phyloP scores from a whole-genome alignment of 2,329 filamentous ascomycete genomes.

The Arthroderma uncinatum region DNA sequence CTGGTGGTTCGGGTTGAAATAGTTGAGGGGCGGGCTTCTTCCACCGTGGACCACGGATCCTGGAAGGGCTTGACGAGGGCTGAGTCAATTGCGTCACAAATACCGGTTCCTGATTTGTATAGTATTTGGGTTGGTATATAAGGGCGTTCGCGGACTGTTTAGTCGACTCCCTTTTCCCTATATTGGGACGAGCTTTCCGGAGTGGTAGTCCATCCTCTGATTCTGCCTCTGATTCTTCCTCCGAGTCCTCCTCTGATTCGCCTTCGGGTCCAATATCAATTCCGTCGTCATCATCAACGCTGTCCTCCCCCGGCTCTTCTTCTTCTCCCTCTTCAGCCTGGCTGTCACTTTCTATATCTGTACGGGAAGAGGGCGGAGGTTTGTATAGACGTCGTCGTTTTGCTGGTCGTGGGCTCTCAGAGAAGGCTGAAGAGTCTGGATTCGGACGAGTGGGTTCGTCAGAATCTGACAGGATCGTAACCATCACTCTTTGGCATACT shows the following conservation, averaged over 20 bases:
- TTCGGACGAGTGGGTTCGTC: not conserved
- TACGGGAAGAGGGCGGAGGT: not conserved
- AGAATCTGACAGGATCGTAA: not conserved
- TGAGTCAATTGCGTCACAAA: slow-evolving; percentile 41
- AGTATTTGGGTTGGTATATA: slow-evolving; percentile 33
- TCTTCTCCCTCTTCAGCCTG: not conserved
- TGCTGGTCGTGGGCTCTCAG: slow-evolving; percentile 20
- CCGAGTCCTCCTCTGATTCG: not conserved
- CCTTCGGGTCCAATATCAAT: not conserved
- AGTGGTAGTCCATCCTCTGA: not conserved
- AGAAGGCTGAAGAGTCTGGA: not conserved
- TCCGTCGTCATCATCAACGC: not conserved
- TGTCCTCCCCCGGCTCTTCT: not conserved
- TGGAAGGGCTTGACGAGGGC: slow-evolving; percentile 40
- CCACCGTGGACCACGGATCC: slow-evolving; percentile 43
- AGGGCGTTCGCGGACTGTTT: slow-evolving; percentile 6
- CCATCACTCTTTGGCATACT: slow-evolving; percentile 1
- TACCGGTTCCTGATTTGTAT: slow-evolving; percentile 31
- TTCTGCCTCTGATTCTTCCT: not conserved
- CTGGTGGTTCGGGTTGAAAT: not conserved
- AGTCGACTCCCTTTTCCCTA: not conserved
- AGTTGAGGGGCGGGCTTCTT: slow-evolving; percentile 30
- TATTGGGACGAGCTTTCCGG: not conserved
- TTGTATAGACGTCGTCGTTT: slow-evolving; percentile 27
- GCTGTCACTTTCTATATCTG: not conserved